phyloP scores from a whole-genome alignment of 2,329 filamentous ascomycete genomes.

The Diplodia intermedia region DNA sequence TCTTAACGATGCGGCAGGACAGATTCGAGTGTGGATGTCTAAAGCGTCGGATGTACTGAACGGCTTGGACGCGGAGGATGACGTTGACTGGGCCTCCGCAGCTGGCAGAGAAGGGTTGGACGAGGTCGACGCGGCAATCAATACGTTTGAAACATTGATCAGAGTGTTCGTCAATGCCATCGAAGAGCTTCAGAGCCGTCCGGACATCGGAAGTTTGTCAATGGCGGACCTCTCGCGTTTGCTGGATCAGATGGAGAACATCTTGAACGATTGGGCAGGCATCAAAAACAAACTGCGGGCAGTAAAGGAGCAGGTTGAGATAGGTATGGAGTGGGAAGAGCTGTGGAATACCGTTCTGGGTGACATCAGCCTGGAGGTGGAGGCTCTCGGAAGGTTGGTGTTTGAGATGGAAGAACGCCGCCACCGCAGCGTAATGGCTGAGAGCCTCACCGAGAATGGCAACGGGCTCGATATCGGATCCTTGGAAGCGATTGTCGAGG shows the following conservation, averaged over 20 bases:
- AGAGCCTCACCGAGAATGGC: constrained; percentile 60
- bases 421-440: constrained; percentile 78
- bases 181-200: constrained; percentile 81
- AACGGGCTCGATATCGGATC: constrained; percentile 78
- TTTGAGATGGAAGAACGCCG: constrained; percentile 98
- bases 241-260: constrained; percentile 87
- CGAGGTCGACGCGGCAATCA: constrained; percentile 72
- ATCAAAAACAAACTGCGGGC: constrained; percentile 78
- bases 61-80: constrained; percentile 91
- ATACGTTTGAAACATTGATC: constrained; percentile 85
- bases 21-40: constrained; percentile 91
- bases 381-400: constrained; percentile 78
- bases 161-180: constrained; percentile 95
- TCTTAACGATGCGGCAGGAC: constrained; percentile 84
- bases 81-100: constrained; percentile 94
- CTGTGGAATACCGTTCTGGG: constrained; percentile 93
- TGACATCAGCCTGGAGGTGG: constrained; percentile 89
- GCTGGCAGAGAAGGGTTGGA: constrained; percentile 83
- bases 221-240: constrained; percentile 74
- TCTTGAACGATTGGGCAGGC: constrained; percentile 81
- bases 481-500: constrained; percentile 91
- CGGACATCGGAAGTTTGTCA: constrained; percentile 76
- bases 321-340: constrained; percentile 99
- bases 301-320: constrained; percentile 89
- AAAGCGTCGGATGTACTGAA: constrained; percentile 90